Conservation (phyloP, 139 green algal genomes). For the Asterochloris erici region DNA sequence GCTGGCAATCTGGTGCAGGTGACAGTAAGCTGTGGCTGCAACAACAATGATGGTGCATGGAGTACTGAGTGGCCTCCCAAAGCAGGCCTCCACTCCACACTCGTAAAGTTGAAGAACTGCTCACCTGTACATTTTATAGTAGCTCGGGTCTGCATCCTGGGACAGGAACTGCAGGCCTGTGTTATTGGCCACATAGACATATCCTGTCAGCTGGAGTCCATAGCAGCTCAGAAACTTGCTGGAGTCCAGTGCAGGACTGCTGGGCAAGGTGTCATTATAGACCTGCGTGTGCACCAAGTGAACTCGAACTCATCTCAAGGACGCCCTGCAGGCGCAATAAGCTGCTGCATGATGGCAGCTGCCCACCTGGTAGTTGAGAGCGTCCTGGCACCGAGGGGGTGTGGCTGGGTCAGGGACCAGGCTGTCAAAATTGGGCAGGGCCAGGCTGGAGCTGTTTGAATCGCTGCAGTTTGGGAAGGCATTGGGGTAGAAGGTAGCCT, state of each 20-base stretch:
- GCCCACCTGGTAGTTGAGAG: conserved; percentile 6
- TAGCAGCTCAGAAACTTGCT: conserved; percentile 18
- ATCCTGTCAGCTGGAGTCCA: conserved; percentile 14
- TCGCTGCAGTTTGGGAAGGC: conserved; percentile 20
- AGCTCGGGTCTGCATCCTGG: not conserved
- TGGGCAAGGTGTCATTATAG: conserved; percentile 13
- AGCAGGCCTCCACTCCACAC: no score
- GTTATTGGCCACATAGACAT: conserved; percentile 2
- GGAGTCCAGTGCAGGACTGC: conserved; percentile 2
- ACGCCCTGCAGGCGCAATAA: not conserved
- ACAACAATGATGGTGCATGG: no score
- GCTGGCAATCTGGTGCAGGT: not conserved
- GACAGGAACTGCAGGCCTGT: not conserved
- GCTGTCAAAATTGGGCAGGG: conserved; percentile 12
- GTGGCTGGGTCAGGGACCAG: conserved; percentile 3
- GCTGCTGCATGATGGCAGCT: not conserved
- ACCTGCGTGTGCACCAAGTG: conserved; percentile 5
- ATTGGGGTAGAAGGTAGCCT: conserved; percentile 20
- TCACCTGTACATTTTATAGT: conserved; percentile 11
- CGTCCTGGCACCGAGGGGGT: conserved; percentile 10
- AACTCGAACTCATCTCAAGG: not conserved
- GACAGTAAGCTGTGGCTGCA: no score
- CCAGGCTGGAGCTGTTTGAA: conserved; percentile 9
- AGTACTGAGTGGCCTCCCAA: no score
- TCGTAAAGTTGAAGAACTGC: no score